phyloP scores from a whole-genome alignment of 208 protist species.

The Angomonas ambiguus region DNA sequence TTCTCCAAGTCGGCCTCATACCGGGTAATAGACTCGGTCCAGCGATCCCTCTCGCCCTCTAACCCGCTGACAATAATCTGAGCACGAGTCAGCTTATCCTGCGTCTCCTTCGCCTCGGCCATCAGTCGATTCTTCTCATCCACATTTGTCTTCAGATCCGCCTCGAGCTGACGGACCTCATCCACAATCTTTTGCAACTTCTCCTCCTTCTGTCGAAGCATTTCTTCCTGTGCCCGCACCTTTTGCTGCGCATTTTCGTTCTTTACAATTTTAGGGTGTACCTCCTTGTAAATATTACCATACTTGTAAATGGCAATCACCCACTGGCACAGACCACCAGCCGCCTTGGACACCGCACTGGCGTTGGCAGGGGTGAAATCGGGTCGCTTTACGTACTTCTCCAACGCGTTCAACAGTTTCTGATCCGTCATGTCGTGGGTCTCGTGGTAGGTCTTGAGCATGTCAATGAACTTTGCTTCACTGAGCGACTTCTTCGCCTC shows the following conservation, averaged over 20 bases:
- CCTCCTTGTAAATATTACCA: slow-evolving; percentile 94
- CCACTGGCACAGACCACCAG: slow-evolving; percentile 96
- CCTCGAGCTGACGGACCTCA: slow-evolving; percentile 90
- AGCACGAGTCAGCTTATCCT: slow-evolving; percentile 96
- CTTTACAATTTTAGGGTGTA: slow-evolving; percentile 95
- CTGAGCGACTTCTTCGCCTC: slow-evolving; percentile 96
- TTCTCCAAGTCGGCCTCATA: slow-evolving; percentile 89
- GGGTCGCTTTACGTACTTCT: slow-evolving; percentile 91
- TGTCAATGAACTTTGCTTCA: slow-evolving; percentile 95
- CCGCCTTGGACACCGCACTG: slow-evolving; percentile 93
- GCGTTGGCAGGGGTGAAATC: slow-evolving; percentile 92
- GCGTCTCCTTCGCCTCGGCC: slow-evolving; percentile 91
- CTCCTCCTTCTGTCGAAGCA: slow-evolving; percentile 90
- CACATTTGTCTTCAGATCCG: slow-evolving; percentile 86
- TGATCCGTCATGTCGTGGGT: slow-evolving; percentile 95
- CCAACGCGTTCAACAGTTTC: slow-evolving; percentile 92
- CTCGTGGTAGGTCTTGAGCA: slow-evolving; percentile 96
- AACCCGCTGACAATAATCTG: slow-evolving; percentile 96
- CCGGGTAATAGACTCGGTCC: slow-evolving; percentile 91
- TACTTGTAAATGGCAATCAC: slow-evolving; percentile 97
- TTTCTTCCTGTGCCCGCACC: slow-evolving; percentile 93
- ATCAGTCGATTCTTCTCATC: slow-evolving; percentile 92
- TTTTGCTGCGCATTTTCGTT: slow-evolving; percentile 92
- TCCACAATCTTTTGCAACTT: slow-evolving; percentile 92
- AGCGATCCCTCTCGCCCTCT: slow-evolving; percentile 95